A percentile compares a stretch with the other conserved stretches of the same genome.
phyloP scores from a whole-genome alignment of 345 rosid genomes.

The Camelina sativa region DNA sequence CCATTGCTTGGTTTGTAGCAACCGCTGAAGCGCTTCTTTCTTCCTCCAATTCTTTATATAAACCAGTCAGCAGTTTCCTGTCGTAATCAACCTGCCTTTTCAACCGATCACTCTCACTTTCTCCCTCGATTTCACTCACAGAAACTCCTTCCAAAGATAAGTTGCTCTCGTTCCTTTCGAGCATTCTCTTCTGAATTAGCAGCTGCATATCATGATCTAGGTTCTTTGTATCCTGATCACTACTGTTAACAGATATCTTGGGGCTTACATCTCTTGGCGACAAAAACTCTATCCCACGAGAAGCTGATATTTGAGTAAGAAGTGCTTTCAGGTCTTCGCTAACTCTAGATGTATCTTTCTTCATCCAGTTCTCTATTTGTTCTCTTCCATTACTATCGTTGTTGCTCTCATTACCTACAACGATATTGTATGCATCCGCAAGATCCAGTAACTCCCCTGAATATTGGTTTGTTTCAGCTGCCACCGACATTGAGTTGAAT shows the following conservation, averaged over 20 bases:
- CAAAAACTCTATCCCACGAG: constrained; percentile 66
- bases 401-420: constrained; percentile 62
- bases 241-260: constrained; percentile 45
- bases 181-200: constrained; percentile 68
- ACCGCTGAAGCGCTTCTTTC: constrained; percentile 90
- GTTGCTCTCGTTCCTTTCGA: constrained; percentile 88
- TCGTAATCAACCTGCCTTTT: constrained; percentile 89
- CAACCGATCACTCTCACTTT: constrained; percentile 69
- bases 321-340: constrained; percentile 74
- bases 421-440: constrained; percentile 81
- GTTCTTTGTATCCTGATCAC: constrained; percentile 56
- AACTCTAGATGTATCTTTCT: constrained; percentile 72
- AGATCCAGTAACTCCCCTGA: constrained; percentile 63
- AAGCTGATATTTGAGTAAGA: constrained; percentile 72
- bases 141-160: constrained; percentile 77
- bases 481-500: constrained; percentile 45
- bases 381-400: constrained; percentile 57
- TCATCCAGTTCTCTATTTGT: constrained; percentile 62
- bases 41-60: constrained; percentile 89
- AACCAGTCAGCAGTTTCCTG: constrained; percentile 55
- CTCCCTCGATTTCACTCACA: constrained; percentile 92
- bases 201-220: constrained; percentile 57
- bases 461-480: constrained; percentile 48
- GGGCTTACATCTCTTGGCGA: constrained; percentile 65
- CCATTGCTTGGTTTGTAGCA: constrained; percentile 96